Evolutionary conservation across 106 monocot genomes (phyloP), one percentile per base, ranked within the genome.

Genomic region (Dactylorhiza incarnata): DNA sequence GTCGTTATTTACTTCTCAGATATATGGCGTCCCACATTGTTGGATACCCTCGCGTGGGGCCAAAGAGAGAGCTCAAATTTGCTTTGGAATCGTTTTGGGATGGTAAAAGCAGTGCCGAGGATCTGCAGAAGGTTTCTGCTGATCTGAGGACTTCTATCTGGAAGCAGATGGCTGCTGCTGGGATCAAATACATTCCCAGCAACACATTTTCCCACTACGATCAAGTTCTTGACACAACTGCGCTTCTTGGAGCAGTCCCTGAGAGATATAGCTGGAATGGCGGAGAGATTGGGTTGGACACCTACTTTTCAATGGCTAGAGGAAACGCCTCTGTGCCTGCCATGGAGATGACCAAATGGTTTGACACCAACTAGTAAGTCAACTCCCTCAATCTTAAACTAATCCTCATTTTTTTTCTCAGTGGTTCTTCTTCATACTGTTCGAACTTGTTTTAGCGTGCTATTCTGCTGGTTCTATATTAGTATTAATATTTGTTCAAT

Each of bases 301-400:
- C 79, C 61, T 96, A 89, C 78, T 96, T 96, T 76, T 91, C 95
- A 8, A 96, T 96, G 95, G 95, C 95, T 22, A 88, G 95, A 79
- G 95, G 93, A 46, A 93, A 96, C 84, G 95, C 93, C 75, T 78
- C 93, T 29, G 89, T 96, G 7, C 93, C 95, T 75, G 93, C 95
- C 58, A 96, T 96, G 95, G 95, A 96, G 83, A 96, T 96, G 95
- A 96, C 95, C 82, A 96, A 96, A 85, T 96, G 95, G 95, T 96
- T 96, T 78, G 95, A 96, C 80, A 96, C 95, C 46, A 96, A 96
- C 87, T 96, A 96, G 95, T 96, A 89, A 93, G 95, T 51, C 25
- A 68, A 58, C 46, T 17, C 45, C 9, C 63, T 25, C 23, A 2
- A 24, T 22, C 54, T 54, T 54, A 54, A 16, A 7, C 16, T 17